These are phyloP conservation scores for Beauveria asiatica DNA, from an alignment of 2,329 filamentous ascomycete genomes.

Conservation along the genomic window DNA sequence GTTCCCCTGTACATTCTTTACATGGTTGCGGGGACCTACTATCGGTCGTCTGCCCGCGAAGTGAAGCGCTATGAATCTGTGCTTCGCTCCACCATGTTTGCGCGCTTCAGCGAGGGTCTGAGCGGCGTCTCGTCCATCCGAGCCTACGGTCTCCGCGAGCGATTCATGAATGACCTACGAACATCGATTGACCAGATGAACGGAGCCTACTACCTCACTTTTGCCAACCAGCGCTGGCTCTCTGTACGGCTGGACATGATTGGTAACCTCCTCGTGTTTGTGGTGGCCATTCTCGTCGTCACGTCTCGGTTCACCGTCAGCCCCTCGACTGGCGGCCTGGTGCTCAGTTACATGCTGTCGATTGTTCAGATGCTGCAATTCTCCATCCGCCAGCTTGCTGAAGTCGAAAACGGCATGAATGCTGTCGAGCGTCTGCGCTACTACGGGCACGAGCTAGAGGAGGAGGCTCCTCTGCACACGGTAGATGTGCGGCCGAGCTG, in stretches of 20 bases:
- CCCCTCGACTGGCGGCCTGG: constrained; percentile 77
- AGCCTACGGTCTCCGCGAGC: constrained; percentile 73
- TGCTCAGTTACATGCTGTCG: constrained; percentile 84
- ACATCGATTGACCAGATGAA: constrained; percentile 84
- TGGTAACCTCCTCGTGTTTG: constrained; percentile 77
- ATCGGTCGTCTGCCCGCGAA: constrained; percentile 83
- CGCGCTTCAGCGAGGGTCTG: constrained; percentile 84
- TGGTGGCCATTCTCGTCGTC: constrained; percentile 81
- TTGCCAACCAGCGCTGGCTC: constrained; percentile 91
- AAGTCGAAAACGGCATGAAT: constrained; percentile 98
- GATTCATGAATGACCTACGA: constrained; percentile 64
- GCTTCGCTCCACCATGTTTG: constrained; percentile 78
- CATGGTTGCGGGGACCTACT: constrained; percentile 76
- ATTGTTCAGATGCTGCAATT: constrained; percentile 97
- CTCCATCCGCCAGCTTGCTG: constrained; percentile 84
- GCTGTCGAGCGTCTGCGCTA: constrained; percentile 85
- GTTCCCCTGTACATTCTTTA: constrained; percentile 66
- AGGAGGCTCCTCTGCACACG: constrained; percentile 79
- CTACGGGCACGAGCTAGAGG: constrained; percentile 78
- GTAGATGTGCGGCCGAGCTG: constrained; percentile 64
- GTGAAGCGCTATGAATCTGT: constrained; percentile 92
- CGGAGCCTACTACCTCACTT: constrained; percentile 87
- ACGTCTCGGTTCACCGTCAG: constrained; percentile 80
- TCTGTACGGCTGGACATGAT: constrained; percentile 77
- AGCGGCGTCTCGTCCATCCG: constrained; percentile 77